A percentile compares a stretch with the other conserved stretches of the same genome.
These are phyloP conservation scores for Chenopodium formosanum DNA, from an alignment of 148 eudicot species.

Conservation along the genomic window DNA sequence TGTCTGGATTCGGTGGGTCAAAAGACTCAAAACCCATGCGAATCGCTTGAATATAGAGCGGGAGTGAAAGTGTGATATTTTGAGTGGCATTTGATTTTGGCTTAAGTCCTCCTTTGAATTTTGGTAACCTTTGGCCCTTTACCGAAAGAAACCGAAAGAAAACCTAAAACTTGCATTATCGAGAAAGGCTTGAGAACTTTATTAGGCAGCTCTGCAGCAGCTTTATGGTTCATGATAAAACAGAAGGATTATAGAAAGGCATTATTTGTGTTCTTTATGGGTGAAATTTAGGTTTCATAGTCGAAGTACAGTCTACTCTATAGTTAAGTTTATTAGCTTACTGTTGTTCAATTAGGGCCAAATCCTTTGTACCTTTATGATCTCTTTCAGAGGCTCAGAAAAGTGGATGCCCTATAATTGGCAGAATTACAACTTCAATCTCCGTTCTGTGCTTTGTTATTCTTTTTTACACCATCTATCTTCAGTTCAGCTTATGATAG, in stretches of 20 bases:
- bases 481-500: background rate
- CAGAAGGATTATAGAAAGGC: background rate
- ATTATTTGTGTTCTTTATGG: background rate
- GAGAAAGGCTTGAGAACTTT: background rate
- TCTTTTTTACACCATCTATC: background rate
- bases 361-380: background rate
- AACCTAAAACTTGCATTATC: background rate
- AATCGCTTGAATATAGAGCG: conserved; percentile 73
- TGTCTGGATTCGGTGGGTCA: conserved; percentile 69
- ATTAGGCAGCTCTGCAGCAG: background rate
- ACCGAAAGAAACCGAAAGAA: background rate
- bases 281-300: no score
- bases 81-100: no score
- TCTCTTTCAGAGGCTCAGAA: background rate
- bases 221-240: background rate
- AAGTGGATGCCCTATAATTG: background rate
- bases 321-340: background rate
- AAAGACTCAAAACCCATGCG: conserved; percentile 59
- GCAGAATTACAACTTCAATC: background rate
- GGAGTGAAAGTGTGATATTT: no score
- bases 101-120: no score
- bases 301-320: no score
- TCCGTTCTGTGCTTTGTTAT: background rate
- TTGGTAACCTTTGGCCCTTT: background rate
- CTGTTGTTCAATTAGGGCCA: background rate